phyloP scores from a whole-genome alignment of 1,284 basidiomycete species.

The Puccinia hordei region DNA sequence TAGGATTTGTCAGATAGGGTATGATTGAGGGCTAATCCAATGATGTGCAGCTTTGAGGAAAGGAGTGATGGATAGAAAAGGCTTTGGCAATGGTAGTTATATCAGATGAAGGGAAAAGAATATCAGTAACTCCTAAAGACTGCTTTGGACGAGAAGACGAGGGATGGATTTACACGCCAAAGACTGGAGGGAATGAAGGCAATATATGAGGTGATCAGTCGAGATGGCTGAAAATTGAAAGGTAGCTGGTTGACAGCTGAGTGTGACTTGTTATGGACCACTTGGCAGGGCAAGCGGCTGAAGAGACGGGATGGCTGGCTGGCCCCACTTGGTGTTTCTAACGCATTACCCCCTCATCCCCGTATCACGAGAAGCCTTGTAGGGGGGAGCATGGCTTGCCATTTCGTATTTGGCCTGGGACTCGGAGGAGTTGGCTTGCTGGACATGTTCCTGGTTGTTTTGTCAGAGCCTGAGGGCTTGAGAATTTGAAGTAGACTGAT shows the following conservation, averaged over 20 bases:
- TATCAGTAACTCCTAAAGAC: constrained; percentile 1
- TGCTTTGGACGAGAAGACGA: constrained; percentile 16
- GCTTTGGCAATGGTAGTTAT: neutral
- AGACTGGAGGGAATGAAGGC: neutral
- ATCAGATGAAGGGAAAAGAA: no score
- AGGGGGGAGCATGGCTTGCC: neutral
- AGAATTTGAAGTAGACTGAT: neutral
- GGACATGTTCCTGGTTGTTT: constrained; percentile 3
- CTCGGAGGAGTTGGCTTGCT: neutral
- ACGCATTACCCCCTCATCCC: neutral
- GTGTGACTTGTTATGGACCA: neutral
- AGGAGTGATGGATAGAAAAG: neutral
- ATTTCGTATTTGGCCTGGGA: neutral
- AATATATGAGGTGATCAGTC: neutral
- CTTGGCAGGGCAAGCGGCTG: neutral
- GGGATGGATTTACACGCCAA: constrained; percentile 2
- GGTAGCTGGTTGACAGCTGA: neutral
- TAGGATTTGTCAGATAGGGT: neutral
- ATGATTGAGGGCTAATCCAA: constrained; percentile 5
- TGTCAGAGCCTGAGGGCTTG: neutral
- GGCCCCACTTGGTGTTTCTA: constrained; percentile 1
- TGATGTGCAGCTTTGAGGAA: neutral
- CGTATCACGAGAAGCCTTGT: neutral
- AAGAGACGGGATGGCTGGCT: neutral
- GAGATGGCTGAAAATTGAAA: constrained; percentile 9